Base-by-base conservation (phyloP, 1,284 basidiomycete genomes). In the Malassezia restricta region DNA sequence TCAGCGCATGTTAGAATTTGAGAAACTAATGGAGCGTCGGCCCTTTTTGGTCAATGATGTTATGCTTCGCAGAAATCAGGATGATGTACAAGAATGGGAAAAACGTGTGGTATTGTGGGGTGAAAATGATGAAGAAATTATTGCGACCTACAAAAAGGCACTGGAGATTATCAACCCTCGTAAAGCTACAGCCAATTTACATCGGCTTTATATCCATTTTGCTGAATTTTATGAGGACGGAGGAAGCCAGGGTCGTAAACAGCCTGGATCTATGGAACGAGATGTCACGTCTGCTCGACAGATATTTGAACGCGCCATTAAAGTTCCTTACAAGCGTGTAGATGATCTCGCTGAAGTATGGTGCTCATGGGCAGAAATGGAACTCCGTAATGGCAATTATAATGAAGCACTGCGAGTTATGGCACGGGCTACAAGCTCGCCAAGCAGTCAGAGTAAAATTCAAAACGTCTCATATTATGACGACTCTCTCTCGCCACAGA, bases 341-440 rank as follows among this genome's bases (percentile, higher is more conserved):
- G 94, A 99, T 72, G 94, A 99, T 69, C 79, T 99, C 30, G 94
- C 94, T 0, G 94, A 98, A 74, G 81, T 96, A 12, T 99, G 94
- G 94, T 94, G 89, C 73, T 90, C 95, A 74, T 98, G 92, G 92
- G 84, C 94, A 8, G 92, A 98, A 76, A 84, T 98, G 85, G 94
- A 99, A 74, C 79, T 98, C 43, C 81, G 94, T 33, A 85, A 92
- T 69, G 91, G 90, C 61, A 91, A 95, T 71, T 96, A 92, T 65
- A 90, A 95, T 58, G 90, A 95, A 62, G 89, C 90, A 3, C 82
- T 94, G 59, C 81, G 85, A 17, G 83, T 95, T 24, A 89, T 98
- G 89, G 88, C 94, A 71, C 81, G 91, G n/a, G 94, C 90, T 1
- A 82, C 89, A 8, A 56, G 59, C 9, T 84, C 84, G 14, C 79